phyloP scores from a whole-genome alignment of 164 flowering plant species.

The Chloranthus sessilifolius region DNA sequence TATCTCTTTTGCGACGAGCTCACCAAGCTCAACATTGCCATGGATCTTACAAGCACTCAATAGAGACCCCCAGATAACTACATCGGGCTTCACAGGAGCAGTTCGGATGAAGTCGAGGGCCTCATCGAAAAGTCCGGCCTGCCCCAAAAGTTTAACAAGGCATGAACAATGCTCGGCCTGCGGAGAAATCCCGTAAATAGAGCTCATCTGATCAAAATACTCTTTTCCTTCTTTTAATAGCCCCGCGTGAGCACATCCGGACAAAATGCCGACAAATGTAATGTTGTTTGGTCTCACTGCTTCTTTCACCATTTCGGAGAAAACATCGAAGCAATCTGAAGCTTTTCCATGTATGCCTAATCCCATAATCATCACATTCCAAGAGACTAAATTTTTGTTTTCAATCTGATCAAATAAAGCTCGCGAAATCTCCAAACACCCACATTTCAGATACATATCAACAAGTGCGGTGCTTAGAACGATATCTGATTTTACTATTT shows the following conservation, averaged over 20 bases:
- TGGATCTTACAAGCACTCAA: slow-evolving; percentile 13
- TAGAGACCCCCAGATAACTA: slow-evolving; percentile 13
- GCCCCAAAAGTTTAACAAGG: slow-evolving; percentile 16
- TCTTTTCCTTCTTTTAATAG: slow-evolving; percentile 16
- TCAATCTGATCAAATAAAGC: slow-evolving; percentile 6
- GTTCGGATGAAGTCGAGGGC: slow-evolving; percentile 13
- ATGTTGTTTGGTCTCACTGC: slow-evolving; percentile 9
- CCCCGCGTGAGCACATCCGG: slow-evolving; percentile 19
- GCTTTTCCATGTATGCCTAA: slow-evolving; percentile 13
- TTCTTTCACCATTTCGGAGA: slow-evolving; percentile 11
- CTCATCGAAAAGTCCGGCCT: slow-evolving; percentile 10
- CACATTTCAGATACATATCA: slow-evolving; percentile 21
- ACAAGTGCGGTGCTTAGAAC: slow-evolving; percentile 18
- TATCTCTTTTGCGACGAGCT: slow-evolving; percentile 3
- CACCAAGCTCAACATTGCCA: slow-evolving; percentile 8
- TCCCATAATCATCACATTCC: slow-evolving; percentile 16
- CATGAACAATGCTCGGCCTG: slow-evolving; percentile 15
- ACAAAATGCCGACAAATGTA: slow-evolving; percentile 13
- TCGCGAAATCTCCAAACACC: slow-evolving; percentile 11
- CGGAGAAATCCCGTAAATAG: slow-evolving; percentile 14
- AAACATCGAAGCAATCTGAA: slow-evolving; percentile 10
- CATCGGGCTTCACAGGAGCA: slow-evolving; percentile 17
- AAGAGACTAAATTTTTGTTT: slow-evolving; percentile 11
- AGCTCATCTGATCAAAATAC: slow-evolving; percentile 14
- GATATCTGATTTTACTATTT: slow-evolving; percentile 9